Percentiles rank a stretch among this genome's conserved stretches.
phyloP scores from a whole-genome alignment of 2,329 filamentous ascomycete genomes.

The Leptographium galeiforme region DNA sequence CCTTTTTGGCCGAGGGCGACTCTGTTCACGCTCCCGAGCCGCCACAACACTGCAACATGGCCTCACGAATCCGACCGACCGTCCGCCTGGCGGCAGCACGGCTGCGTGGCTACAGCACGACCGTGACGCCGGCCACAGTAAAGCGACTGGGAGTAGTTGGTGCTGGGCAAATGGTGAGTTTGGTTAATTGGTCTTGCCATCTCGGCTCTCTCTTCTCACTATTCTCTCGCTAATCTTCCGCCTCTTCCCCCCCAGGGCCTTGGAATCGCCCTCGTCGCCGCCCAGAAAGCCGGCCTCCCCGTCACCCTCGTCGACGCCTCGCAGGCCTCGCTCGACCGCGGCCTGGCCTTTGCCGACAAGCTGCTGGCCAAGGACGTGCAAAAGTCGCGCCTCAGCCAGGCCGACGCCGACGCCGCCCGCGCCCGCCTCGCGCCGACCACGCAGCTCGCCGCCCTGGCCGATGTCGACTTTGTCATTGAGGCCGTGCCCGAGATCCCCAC shows the following conservation, averaged over 20 bases:
- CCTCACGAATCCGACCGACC: neutral
- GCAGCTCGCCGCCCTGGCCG: conserved; percentile 60
- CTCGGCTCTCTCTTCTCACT: neutral
- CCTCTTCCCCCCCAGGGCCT: conserved; percentile 51
- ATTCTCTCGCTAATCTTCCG: conserved; percentile 10
- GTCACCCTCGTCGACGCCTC: conserved; percentile 79
- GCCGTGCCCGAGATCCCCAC: conserved; percentile 85
- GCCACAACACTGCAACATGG: conserved; percentile 4
- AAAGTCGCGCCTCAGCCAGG: conserved; percentile 74
- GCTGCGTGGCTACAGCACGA: conserved; percentile 55
- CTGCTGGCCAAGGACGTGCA: conserved; percentile 83
- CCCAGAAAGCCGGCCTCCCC: conserved; percentile 67
- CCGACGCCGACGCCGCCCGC: conserved; percentile 62
- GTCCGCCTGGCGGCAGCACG: conserved; percentile 25
- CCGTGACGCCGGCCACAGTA: conserved; percentile 52
- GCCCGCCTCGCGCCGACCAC: conserved; percentile 57
- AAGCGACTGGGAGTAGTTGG: conserved; percentile 85
- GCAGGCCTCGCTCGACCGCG: conserved; percentile 75
- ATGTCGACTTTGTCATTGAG: conserved; percentile 95
- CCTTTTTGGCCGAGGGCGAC: neutral
- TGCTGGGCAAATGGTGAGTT: conserved; percentile 82
- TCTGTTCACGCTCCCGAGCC: neutral
- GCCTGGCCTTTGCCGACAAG: conserved; percentile 84
- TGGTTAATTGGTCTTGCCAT: no score
- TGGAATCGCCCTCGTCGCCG: conserved; percentile 89